Evolutionary conservation across 2,329 filamentous ascomycete genomes (phyloP).

Genomic region (Chaetomiaceae sp.): DNA sequence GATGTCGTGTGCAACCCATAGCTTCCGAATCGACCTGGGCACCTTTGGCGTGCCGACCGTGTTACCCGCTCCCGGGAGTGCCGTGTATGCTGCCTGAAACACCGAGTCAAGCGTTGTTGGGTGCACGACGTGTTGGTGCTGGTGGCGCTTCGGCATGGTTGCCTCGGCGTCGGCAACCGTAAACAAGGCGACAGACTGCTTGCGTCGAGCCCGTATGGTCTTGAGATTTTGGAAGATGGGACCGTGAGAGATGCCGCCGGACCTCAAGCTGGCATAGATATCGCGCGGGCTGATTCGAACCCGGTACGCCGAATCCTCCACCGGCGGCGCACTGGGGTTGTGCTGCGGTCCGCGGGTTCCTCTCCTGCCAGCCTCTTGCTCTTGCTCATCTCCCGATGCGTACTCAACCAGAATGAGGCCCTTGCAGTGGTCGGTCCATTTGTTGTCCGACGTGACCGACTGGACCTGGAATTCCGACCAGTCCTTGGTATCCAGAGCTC

Average conservation of each 20-base stretch:
- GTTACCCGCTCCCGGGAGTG: slow-evolving; percentile 18
- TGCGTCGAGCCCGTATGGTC: slow-evolving; percentile 18
- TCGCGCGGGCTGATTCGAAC: slow-evolving; percentile 20
- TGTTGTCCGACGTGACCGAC: slow-evolving; percentile 23
- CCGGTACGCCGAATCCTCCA: slow-evolving; percentile 18
- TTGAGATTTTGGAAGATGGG: slow-evolving; percentile 27
- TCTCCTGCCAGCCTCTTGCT: background rate
- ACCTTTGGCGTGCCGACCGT: slow-evolving; percentile 31
- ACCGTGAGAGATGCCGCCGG: slow-evolving; percentile 22
- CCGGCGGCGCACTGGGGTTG: slow-evolving; percentile 1
- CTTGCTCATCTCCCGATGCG: background rate
- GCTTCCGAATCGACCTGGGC: slow-evolving; percentile 36
- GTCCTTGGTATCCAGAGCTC: slow-evolving; percentile 18
- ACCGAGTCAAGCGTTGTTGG: slow-evolving; percentile 26
- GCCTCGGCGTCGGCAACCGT: slow-evolving; percentile 21
- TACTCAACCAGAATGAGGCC: slow-evolving; percentile 24
- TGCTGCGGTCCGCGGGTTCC: no score
- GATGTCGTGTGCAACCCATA: slow-evolving; percentile 37
- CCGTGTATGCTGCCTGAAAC: slow-evolving; percentile 24
- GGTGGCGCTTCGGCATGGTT: slow-evolving; percentile 22
- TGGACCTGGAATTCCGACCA: slow-evolving; percentile 26
- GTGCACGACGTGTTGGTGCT: slow-evolving; percentile 25
- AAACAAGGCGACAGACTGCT: slow-evolving; percentile 23
- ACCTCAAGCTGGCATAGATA: slow-evolving; percentile 20
- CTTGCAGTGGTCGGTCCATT: slow-evolving; percentile 27